Base-by-base conservation (phyloP, 2,329 filamentous ascomycete genomes). In the Myriosclerotinia curreyana region DNA sequence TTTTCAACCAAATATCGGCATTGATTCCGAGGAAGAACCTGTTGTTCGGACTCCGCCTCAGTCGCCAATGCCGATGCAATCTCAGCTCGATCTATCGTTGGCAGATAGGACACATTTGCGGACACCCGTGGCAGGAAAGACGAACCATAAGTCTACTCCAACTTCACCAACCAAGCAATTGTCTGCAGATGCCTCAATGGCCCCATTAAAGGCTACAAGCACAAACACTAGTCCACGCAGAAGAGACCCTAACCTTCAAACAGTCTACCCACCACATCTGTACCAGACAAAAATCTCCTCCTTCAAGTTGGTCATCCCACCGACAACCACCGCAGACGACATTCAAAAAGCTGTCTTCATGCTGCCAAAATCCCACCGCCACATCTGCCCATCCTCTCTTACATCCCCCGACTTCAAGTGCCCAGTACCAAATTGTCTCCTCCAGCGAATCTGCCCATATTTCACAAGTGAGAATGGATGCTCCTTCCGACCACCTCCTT, bases 381-480 rank as follows among this genome's bases (percentile, higher is more conserved):
- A 59, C 15, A 38, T 59, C 34, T 59, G 55, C 14, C 55, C 55
- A 25, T 59, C 55, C 25, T 59, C 55, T 25, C 44, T 59, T 5
- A 25, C 28, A 4, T 36, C 55, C 11, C n/a, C 42, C 8, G 28
- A 59, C 15, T 59, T 48, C 4, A 46, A 59, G 5, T 59, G 55
- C 22, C 14, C 20, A 20, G 31, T 48, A 11, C 28, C 31, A 48
- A 20, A 48, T 17, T 59, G 55, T 48, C 46, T 59, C 7, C 55
- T 59, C 9, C 55, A 59, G 14, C 28, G 22, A 4, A 48, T 59
- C 31, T 59, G 55, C 31, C 28, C 42, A 17, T 42, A 59, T 59
- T 59, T 59, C 15, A 59, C 55, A 12, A 36, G 55, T 14, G 55
- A 49, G 5, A 59, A 59, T 20, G 55, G 55, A 22, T 59, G 55